These are phyloP conservation scores for Penicillium waksmanii DNA, from an alignment of 495 filamentous ascomycete genomes.

Conservation along the genomic window DNA sequence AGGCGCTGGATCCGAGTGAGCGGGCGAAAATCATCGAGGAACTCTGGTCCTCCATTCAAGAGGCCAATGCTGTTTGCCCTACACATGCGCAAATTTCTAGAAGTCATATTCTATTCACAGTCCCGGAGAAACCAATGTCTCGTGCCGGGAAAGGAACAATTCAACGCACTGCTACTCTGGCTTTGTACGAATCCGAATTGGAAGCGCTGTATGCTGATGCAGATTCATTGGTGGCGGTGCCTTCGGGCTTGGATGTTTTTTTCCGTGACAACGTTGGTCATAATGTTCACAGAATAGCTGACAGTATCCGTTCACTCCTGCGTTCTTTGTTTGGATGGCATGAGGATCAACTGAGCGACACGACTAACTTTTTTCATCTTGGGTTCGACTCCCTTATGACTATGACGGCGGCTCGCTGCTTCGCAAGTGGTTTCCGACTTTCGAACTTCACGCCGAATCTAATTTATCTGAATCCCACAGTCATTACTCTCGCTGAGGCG, in stretches of 20 bases:
- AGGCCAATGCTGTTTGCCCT: conserved; percentile 45
- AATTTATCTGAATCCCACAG: conserved; percentile 21
- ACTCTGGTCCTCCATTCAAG: conserved; percentile 49
- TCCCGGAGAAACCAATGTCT: conserved; percentile 13
- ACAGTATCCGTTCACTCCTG: neutral
- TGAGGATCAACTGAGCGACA: conserved; percentile 9
- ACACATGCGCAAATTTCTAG: conserved; percentile 48
- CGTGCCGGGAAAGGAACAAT: conserved; percentile 25
- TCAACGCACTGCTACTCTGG: conserved; percentile 29
- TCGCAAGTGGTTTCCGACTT: conserved; percentile 15
- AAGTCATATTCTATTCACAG: conserved; percentile 40
- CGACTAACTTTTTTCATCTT: conserved; percentile 40
- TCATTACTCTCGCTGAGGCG: conserved; percentile 11
- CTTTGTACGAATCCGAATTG: conserved; percentile 26
- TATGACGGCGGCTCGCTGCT: conserved; percentile 14
- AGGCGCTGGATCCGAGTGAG: conserved; percentile 15
- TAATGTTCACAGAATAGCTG: neutral
- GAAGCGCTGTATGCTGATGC: conserved; percentile 29
- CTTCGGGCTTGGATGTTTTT: neutral
- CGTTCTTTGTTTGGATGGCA: conserved; percentile 18
- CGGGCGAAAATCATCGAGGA: conserved; percentile 30
- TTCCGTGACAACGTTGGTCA: too few species aligned
- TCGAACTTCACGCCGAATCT: conserved; percentile 16
- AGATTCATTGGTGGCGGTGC: conserved; percentile 14
- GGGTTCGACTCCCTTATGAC: conserved; percentile 59